Evolutionary conservation across 306 rosid species (phyloP).

Genomic region (Benincasa hispida): DNA sequence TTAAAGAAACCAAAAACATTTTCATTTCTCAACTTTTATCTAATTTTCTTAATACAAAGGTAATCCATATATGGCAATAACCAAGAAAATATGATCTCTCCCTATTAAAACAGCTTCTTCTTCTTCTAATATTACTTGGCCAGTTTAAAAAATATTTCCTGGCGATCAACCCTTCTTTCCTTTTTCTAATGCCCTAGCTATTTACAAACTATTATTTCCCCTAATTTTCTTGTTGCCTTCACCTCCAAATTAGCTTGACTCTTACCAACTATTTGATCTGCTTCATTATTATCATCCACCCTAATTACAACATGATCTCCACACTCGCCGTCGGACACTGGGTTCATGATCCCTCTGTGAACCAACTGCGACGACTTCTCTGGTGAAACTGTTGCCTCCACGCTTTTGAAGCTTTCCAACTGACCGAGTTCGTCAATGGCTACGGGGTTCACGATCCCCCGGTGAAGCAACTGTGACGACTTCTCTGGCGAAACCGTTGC

Average conservation of each 20-base stretch:
- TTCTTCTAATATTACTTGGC: neutral
- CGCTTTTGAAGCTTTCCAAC: slow-evolving; percentile 41
- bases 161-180: neutral
- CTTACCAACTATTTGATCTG: neutral
- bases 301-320: slow-evolving; percentile 2
- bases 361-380: slow-evolving; percentile 45
- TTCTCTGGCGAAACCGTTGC: slow-evolving; percentile 47
- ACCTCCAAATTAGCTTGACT: neutral
- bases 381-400: slow-evolving; percentile 31
- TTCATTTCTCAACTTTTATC: neutral
- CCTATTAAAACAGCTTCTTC: neutral
- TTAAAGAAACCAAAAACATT: neutral
- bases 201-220: neutral
- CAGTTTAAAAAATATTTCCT: neutral
- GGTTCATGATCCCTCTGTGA: slow-evolving; percentile 61
- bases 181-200: neutral
- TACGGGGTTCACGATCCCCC: slow-evolving; percentile 51
- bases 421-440: slow-evolving; percentile 55
- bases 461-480: slow-evolving; percentile 41
- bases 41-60: neutral
- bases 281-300: neutral
- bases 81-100: neutral
- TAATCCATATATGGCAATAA: neutral
- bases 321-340: slow-evolving; percentile 24
- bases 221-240: neutral